These are phyloP conservation scores for Cylindrotheca fusiformis DNA, from an alignment of 108 stramenopile genomes.

Conservation along the genomic window DNA sequence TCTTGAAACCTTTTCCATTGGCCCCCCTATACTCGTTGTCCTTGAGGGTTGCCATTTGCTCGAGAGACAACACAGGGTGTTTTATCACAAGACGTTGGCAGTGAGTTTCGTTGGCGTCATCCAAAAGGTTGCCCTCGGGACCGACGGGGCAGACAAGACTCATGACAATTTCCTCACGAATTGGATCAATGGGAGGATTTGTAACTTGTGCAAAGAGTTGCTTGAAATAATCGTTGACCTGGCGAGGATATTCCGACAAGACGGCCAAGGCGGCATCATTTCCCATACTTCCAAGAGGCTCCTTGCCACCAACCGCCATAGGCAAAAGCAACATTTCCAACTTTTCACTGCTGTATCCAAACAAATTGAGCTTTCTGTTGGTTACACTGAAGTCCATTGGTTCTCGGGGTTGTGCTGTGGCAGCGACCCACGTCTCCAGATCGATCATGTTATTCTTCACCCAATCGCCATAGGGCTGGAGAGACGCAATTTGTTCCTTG, in stretches of 20 bases:
- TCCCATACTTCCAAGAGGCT: slow-evolving; percentile 97
- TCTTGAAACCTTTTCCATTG: slow-evolving; percentile 69
- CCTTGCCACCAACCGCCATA: slow-evolving; percentile 92
- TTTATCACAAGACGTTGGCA: slow-evolving; percentile 85
- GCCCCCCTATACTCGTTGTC: slow-evolving; percentile 63
- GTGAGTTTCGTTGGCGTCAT: slow-evolving; percentile 67
- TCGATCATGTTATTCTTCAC: slow-evolving; percentile 74
- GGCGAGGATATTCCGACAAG: slow-evolving; percentile 90
- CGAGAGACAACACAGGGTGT: slow-evolving; percentile 89
- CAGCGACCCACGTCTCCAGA: slow-evolving; percentile 72
- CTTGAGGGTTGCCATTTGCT: slow-evolving; percentile 93
- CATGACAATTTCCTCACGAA: slow-evolving; percentile 98
- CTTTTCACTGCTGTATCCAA: slow-evolving; percentile 94
- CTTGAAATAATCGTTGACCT: slow-evolving; percentile 96
- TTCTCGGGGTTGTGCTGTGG: slow-evolving; percentile 20
- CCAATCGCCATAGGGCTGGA: slow-evolving; percentile 90
- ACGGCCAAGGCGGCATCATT: slow-evolving; percentile 97
- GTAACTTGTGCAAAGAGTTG: slow-evolving; percentile 99
- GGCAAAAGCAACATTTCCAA: slow-evolving; percentile 93
- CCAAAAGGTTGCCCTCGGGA: slow-evolving; percentile 88
- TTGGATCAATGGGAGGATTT: slow-evolving; percentile 98
- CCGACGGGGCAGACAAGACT: slow-evolving; percentile 95
- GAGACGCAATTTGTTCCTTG: slow-evolving; percentile 90
- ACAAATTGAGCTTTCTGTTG: slow-evolving; percentile 83
- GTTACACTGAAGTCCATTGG: slow-evolving; percentile 77